phyloP scores from a whole-genome alignment of 2,329 filamentous ascomycete genomes.

The Aspergillus fumigatus region DNA sequence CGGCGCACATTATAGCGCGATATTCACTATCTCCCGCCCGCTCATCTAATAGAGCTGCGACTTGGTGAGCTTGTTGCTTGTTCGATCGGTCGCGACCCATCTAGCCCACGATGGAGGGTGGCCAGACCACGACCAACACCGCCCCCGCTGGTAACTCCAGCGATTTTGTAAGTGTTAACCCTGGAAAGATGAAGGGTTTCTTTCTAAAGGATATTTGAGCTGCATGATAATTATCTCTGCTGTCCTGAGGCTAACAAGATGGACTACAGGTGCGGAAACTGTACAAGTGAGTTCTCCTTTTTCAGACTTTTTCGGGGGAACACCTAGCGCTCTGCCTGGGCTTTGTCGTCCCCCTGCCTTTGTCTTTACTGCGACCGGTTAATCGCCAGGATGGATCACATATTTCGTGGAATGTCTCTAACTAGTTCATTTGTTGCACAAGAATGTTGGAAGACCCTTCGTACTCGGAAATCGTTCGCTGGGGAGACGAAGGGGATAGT shows the following conservation, averaged over 20 bases:
- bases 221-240: constrained; percentile 24
- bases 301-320: constrained; percentile 7
- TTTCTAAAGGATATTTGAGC: not conserved
- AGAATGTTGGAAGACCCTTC: constrained; percentile 96
- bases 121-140: constrained; percentile 38
- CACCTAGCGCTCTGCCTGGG: constrained; percentile 5
- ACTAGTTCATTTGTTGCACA: constrained; percentile 12
- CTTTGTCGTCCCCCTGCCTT: constrained; percentile 2
- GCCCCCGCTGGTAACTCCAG: constrained; percentile 73
- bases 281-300: constrained; percentile 70
- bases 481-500: constrained; percentile 90
- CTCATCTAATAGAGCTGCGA: constrained; percentile 15
- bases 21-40: constrained; percentile 8
- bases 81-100: constrained; percentile 39
- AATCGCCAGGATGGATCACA: constrained; percentile 1
- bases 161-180: constrained; percentile 73
- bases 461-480: constrained; percentile 87
- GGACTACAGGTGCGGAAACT: constrained; percentile 80
- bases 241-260: constrained; percentile 19
- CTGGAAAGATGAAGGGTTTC: constrained; percentile 12
- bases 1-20: not conserved
- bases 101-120: constrained; percentile 44
- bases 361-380: constrained; percentile 10
- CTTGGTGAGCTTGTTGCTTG: constrained; percentile 24
- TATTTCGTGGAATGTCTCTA: not conserved